These are phyloP conservation scores for Tolypocladium tropicale DNA, from an alignment of 2,329 filamentous ascomycete species.

Conservation along the genomic window DNA sequence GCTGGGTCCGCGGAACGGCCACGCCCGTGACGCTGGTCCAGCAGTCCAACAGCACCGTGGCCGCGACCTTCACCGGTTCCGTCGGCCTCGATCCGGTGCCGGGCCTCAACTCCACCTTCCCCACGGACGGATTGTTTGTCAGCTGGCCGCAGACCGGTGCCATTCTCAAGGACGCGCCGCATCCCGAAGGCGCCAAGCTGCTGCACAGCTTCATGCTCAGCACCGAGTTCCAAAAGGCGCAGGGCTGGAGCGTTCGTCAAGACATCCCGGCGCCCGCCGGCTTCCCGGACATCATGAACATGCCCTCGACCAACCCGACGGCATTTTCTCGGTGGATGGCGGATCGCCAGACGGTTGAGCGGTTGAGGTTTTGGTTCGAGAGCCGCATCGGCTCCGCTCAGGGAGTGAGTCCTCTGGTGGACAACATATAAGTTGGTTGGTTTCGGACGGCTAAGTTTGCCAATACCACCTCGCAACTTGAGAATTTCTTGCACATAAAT, in stretches of 20 bases:
- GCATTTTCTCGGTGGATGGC: constrained; percentile 30
- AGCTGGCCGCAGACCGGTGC: constrained; percentile 37
- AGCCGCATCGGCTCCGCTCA: constrained; percentile 28
- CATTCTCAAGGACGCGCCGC: constrained; percentile 36
- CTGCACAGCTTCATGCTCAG: constrained; percentile 36
- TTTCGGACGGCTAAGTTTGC: neutral
- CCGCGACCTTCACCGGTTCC: constrained; percentile 22
- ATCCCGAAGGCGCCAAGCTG: constrained; percentile 40
- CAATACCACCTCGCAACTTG: too few species aligned
- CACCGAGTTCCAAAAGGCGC: constrained; percentile 23
- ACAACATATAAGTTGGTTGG: constrained; percentile 5
- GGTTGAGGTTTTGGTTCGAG: constrained; percentile 31
- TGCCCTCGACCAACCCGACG: constrained; percentile 22
- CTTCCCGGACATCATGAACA: constrained; percentile 13
- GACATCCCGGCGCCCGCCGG: constrained; percentile 20
- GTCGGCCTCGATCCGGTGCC: constrained; percentile 8
- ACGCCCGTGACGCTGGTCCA: constrained; percentile 28
- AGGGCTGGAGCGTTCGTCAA: constrained; percentile 22
- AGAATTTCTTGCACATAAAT: too few species aligned
- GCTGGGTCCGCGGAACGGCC: constrained; percentile 40
- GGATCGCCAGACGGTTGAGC: constrained; percentile 29
- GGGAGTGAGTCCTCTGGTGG: constrained; percentile 26
- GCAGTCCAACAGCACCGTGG: constrained; percentile 15
- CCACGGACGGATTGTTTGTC: constrained; percentile 29
- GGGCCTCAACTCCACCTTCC: constrained; percentile 16